Conservation (phyloP, 2,329 filamentous ascomycete genomes). For the Chaetothyriales sp. region DNA sequence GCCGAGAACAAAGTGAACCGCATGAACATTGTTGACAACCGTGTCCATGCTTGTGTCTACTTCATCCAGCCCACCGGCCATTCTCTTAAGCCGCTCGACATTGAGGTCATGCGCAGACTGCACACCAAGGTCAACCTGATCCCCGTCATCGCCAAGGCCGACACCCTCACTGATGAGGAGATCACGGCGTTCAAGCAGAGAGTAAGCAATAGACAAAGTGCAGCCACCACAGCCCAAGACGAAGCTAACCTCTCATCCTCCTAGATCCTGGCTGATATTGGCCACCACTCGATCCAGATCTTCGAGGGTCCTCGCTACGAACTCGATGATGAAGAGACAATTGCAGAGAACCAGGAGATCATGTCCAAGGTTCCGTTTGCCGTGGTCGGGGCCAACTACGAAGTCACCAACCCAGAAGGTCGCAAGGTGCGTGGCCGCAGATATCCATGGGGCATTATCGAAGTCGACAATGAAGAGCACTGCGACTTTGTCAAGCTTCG, state of each 20-base stretch:
- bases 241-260: slow-evolving; percentile 28
- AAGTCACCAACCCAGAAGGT: slow-evolving; percentile 80
- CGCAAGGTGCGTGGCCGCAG: slow-evolving; percentile 90
- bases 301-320: slow-evolving; percentile 98
- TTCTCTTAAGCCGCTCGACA: slow-evolving; percentile 94
- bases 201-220: slow-evolving; percentile 42
- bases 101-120: slow-evolving; percentile 97
- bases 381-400: slow-evolving; percentile 89
- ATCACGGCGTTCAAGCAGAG: slow-evolving; percentile 87
- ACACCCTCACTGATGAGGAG: slow-evolving; percentile 95
- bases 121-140: slow-evolving; percentile 99
- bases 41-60: slow-evolving; percentile 96
- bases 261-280: slow-evolving; percentile 91
- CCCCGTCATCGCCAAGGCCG: slow-evolving; percentile 95
- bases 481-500: slow-evolving; percentile 99
- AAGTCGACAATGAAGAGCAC: slow-evolving; percentile 99
- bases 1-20: slow-evolving; percentile 99
- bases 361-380: slow-evolving; percentile 99
- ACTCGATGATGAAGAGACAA: slow-evolving; percentile 97
- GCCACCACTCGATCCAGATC: slow-evolving; percentile 95
- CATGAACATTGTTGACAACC: slow-evolving; percentile 99
- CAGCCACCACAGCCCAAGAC: background rate
- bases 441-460: slow-evolving; percentile 96
- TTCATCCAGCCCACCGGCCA: slow-evolving; percentile 99
- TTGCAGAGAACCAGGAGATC: slow-evolving; percentile 99